Evolutionary conservation across 2,329 filamentous ascomycete species (phyloP), one percentile per base, ranked within the genome.

Genomic region (Chaetomium strumarium): DNA sequence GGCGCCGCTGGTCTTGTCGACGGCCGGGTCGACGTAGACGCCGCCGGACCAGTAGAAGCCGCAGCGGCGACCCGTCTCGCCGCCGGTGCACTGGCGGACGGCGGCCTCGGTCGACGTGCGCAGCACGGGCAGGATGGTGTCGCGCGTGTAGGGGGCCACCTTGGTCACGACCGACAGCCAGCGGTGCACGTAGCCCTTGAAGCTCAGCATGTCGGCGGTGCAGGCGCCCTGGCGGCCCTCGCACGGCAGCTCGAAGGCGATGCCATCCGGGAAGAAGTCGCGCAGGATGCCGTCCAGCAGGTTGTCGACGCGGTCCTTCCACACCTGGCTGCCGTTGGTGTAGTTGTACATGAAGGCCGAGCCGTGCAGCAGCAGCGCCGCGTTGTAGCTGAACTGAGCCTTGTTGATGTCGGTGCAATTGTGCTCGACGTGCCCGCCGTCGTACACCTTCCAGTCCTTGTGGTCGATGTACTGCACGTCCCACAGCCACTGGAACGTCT

Each of bases 121-220:
- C 7, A 90, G 72, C 31, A 80, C 75, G 0, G 81, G 76, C 52
- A 79, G 68, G 58, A 90, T 82, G 14, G 64, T 70, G 1, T 75
- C 68, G 38, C 68, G 68, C 1, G 79, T 82, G 42, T 75, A 76
- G 0, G 86, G 85, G 0, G 81, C 83, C n/a, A 88, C 52, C 58
- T 84, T 75, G 2, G 80, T 77, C 1, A 79, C 75, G 19, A 77
- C 74, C 4, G 79, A 74, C 59, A 89, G 72, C 81, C 84, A 87
- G 38, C 83, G 78, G 59, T 82, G 76, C 16, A 88, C 72, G 53
- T 84, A 83, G 37, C 84, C 85, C 68, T 88, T 88, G 77, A 86
- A 90, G 1, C 81, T 80, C 55, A 80, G 68, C 74, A 90, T 86
- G 62, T 92, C 88, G 44, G 79, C 75, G 53, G 84, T 84, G 72